Base-by-base conservation (phyloP, 169 alveolate genomes). In the Amoebophrya sp. region DNA sequence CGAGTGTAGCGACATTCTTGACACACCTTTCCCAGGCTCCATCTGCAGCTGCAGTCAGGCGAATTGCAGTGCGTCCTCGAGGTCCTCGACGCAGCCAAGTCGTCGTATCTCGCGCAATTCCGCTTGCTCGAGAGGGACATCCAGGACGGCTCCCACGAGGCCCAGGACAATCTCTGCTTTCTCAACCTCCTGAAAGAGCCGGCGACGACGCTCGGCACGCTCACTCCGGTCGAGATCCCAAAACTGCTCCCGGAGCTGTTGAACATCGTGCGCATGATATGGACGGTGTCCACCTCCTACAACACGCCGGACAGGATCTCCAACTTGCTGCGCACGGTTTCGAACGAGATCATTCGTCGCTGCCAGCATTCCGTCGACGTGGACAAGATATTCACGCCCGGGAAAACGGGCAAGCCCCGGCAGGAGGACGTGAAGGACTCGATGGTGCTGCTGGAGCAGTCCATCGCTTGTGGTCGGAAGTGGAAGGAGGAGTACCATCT, bases 311-410 rank as follows among this genome's bases (percentile, higher is more conserved):
- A 95, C 69, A 93, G 97, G 42, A 95, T 96, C 92, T 91, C 96
- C 58, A 97, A 97, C 34, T 96, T 97, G 58, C 93, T 98, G 50
- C 95, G 98, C 38, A 98, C 96, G 93, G 96, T 98, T 58, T 95
- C 98, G 40, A 95, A 95, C 91, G 97, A 96, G 93, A 95, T 97
- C 92, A 97, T 97, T 38, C 95, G 96, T 88, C 94, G 98, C 88
- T 97, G 98, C 94, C 95, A 97, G 88, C 96, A 96, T 34, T 95
- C 96, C 90, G 96, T 97, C 50, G 95, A 96, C 91, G 95, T 95
- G 43, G 94, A 95, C 69, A 97, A 95, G 88, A 96, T 96, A 95
- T 94, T 96, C 5, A 94, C 93, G 41, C 48, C 48, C 48, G 48
- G 48, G 20, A 7, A 4, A 4, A 42, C 48, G 48, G 89, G 96